Conservation (phyloP, 208 protist species). For the Histomonas meleagridis region DNA sequence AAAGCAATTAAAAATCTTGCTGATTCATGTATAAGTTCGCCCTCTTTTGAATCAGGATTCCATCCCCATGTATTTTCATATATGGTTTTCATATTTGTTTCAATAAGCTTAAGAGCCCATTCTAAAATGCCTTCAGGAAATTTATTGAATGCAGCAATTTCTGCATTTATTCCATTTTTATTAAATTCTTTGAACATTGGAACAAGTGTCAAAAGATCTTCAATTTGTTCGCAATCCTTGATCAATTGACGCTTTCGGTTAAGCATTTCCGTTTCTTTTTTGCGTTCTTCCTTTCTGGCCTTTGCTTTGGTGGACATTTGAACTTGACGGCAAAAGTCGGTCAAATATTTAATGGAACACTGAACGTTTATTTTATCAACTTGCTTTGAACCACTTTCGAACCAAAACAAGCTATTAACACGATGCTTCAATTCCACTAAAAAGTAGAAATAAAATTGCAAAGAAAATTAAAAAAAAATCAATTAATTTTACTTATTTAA, state of each 20-base stretch:
- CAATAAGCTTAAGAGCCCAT: background rate
- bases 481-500: no score
- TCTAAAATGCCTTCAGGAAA: background rate
- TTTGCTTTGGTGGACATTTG: conserved; percentile 24
- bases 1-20: background rate
- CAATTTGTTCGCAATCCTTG: background rate
- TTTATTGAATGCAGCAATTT: background rate
- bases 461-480: no score
- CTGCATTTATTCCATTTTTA: background rate
- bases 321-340: no score
- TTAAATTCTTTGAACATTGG: conserved; percentile 29
- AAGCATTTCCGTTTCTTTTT: background rate
- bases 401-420: no score
- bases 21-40: background rate
- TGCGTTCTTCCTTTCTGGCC: background rate
- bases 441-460: no score
- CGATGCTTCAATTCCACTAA: no score
- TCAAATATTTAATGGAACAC: no score
- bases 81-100: background rate
- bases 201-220: background rate
- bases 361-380: no score
- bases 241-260: background rate
- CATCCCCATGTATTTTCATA: background rate
- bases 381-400: no score
- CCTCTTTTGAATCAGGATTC: background rate